Base-by-base conservation (phyloP, 2,329 filamentous ascomycete species). In the Penicillium sp. region DNA sequence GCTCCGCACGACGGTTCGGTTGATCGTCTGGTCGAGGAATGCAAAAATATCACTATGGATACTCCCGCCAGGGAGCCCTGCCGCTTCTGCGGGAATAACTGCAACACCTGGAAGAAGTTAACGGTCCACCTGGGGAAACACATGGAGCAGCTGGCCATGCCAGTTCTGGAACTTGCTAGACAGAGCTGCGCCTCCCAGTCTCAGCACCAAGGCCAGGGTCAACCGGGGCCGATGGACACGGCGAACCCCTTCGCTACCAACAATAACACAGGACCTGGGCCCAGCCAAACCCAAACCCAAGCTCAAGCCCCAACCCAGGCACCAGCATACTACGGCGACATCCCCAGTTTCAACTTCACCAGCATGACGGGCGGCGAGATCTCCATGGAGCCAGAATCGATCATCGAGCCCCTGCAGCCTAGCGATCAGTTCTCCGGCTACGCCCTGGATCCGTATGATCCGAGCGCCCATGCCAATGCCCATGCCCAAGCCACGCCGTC, bases 121-220 rank as follows among this genome's bases (percentile, higher is more conserved):
- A 96, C 91, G 0, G 91, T 95, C n/a, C 93, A 96, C 76, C 78
- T 96, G 72, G 92, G 92, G 51, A 94, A 94, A 75, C 93, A 97
- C 73, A 95, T 97, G 92, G 92, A 96, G 75, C 87, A 92, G 65
- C 90, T 96, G 70, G 91, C 90, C 68, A 84, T 96, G 70, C 92
- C 93, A 0, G 85, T 96, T 35, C 80, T 96, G 56, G 72, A 75
- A 51, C 70, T 83, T 46, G 78, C 81, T 41, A 75, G 74, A 54
- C 76, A 80, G 58, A 72, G 76, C 60, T 72, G 75, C 41, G 69
- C 79, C 46, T 70, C 73, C 16, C 50, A 27, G 24, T 27, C 24
- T 6, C 24, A 60, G 43, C 56, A 54, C 16, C 59, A 50, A 56
- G 55, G 33, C 18, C 59, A 52, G 56, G 57, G 35, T 39, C 50